Percentiles rank a stretch among this genome's conserved stretches.
phyloP scores from a whole-genome alignment of 2,329 filamentous ascomycete genomes.

The Microdochium trichocladiopsis region DNA sequence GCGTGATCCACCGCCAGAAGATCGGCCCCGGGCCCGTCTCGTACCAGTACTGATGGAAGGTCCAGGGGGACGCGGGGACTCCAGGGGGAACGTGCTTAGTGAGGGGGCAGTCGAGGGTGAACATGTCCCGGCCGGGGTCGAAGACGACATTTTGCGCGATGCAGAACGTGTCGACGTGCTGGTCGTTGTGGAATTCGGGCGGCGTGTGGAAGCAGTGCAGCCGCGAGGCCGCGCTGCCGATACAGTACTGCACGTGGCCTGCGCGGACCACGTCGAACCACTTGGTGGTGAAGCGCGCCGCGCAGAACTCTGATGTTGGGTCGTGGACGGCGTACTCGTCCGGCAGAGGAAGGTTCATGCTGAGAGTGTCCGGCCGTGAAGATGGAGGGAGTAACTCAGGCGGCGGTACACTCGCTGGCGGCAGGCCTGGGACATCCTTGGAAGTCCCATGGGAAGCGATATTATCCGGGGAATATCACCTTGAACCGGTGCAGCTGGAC shows the following conservation, averaged over 20 bases:
- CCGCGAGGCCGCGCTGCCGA: not conserved
- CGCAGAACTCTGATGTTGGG: not conserved
- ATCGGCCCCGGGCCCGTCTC: slow-evolving; percentile 1
- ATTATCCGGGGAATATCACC: no score
- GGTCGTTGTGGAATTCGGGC: not conserved
- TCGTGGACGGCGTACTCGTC: not conserved
- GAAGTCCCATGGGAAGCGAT: no score
- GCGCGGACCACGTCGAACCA: not conserved
- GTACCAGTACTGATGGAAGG: slow-evolving; percentile 1
- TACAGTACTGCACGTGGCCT: not conserved
- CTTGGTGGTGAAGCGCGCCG: not conserved
- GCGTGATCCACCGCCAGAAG: not conserved
- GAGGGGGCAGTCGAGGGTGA: not conserved
- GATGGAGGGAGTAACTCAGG: no score
- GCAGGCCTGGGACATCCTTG: no score
- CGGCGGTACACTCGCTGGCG: no score
- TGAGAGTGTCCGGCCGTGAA: no score
- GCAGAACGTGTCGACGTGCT: slow-evolving; percentile 1
- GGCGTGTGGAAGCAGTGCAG: slow-evolving; percentile 3
- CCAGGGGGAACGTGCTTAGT: not conserved
- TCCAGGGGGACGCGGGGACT: not conserved
- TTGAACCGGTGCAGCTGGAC: no score
- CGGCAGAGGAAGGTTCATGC: not conserved
- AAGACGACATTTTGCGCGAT: not conserved
- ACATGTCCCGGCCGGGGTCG: not conserved